Conservation (phyloP, 305 asterid species). For the Fraxinus sp. region DNA sequence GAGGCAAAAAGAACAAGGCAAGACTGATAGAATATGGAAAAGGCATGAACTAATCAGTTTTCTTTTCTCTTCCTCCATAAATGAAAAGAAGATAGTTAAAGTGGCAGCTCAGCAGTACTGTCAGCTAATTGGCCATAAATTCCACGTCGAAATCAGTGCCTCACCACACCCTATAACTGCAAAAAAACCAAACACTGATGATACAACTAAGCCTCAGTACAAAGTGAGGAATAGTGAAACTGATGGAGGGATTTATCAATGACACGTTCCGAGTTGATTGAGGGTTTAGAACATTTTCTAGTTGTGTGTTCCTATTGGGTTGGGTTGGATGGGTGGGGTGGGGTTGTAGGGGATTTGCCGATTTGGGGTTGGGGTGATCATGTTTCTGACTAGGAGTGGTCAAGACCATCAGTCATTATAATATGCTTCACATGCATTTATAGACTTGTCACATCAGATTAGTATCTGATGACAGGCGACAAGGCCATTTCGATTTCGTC, state of each 20-base stretch:
- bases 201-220: constrained; percentile 9
- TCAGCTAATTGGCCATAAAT: not conserved
- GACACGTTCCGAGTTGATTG: constrained; percentile 29
- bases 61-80: not conserved
- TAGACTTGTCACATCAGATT: constrained; percentile 37
- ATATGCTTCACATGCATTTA: not conserved
- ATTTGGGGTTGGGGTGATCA: not conserved
- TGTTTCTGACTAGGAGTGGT: constrained; percentile 37
- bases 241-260: not conserved
- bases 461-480: not conserved
- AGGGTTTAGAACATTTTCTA: not conserved
- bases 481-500: not conserved
- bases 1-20: constrained; percentile 37
- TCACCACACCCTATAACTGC: not conserved
- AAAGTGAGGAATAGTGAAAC: constrained; percentile 24
- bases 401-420: constrained; percentile 33
- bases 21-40: constrained; percentile 10
- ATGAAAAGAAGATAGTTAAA: not conserved
- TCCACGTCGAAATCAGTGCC: constrained; percentile 39
- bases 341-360: not conserved
- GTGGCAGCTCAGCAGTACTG: not conserved
- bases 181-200: constrained; percentile 14
- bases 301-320: not conserved
- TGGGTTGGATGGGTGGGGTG: not conserved
- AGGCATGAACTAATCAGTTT: not conserved